Evolutionary conservation across 805 yeast species (phyloP).

Genomic region (Vanderwaltozyma polyspora): DNA sequence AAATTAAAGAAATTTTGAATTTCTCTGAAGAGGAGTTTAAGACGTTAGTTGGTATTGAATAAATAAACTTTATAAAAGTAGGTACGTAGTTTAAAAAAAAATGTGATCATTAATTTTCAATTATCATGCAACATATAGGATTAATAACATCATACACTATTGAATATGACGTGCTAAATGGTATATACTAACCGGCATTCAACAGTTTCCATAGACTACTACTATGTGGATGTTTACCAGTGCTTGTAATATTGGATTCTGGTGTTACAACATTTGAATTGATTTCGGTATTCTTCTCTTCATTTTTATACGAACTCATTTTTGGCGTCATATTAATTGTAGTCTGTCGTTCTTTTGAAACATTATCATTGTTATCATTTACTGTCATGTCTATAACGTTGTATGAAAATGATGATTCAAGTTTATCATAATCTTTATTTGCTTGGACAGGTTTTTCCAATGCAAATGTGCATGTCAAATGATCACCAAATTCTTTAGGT

Average conservation of each 20-base stretch:
- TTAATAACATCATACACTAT: too few species aligned
- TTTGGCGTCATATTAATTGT: too few species aligned
- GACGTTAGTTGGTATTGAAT: slow-evolving; percentile 58
- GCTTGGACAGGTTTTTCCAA: neutral
- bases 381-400: too few species aligned
- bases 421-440: neutral
- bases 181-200: too few species aligned
- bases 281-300: too few species aligned
- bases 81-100: neutral
- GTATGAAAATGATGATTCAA: neutral
- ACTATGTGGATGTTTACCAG: neutral
- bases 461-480: slow-evolving; percentile 1
- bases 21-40: slow-evolving; percentile 40
- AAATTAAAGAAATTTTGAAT: slow-evolving; percentile 15
- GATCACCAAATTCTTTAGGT: slow-evolving; percentile 1
- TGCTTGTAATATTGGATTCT: neutral
- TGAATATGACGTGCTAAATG: too few species aligned
- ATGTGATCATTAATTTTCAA: neutral
- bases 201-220: neutral
- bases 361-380: too few species aligned
- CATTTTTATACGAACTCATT: too few species aligned
- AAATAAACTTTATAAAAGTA: neutral
- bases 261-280: too few species aligned
- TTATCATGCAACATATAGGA: too few species aligned
- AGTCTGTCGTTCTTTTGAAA: too few species aligned